Evolutionary conservation across 208 protist species (phyloP).

Genomic region (Wallacemonas sp.): DNA sequence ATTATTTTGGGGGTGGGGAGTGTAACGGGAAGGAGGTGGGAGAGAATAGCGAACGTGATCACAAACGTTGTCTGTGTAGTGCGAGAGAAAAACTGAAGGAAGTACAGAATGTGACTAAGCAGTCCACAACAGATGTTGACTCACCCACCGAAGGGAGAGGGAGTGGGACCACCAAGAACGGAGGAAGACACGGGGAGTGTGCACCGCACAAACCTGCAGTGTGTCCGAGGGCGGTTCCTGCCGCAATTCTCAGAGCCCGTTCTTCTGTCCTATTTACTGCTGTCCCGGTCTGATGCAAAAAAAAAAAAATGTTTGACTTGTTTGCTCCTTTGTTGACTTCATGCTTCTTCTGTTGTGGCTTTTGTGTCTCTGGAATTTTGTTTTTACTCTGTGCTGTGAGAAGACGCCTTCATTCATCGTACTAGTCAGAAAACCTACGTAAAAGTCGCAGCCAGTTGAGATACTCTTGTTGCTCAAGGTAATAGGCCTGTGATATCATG

Average conservation of each 20-base stretch:
- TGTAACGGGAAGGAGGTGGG: background rate
- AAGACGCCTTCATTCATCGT: background rate
- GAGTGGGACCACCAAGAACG: too few species aligned
- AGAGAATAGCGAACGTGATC: background rate
- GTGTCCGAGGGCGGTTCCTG: too few species aligned
- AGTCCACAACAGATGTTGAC: too few species aligned
- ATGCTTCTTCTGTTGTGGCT: background rate
- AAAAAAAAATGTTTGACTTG: too few species aligned
- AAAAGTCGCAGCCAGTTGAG: conserved; percentile 76
- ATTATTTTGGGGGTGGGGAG: background rate
- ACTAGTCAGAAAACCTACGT: conserved; percentile 62
- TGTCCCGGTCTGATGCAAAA: too few species aligned
- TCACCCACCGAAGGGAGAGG: too few species aligned
- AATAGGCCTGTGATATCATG: conserved; percentile 82
- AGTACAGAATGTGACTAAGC: too few species aligned
- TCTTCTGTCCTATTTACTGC: too few species aligned
- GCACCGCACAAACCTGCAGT: too few species aligned
- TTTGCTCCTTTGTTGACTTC: background rate
- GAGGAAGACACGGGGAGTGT: too few species aligned
- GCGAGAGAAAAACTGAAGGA: too few species aligned
- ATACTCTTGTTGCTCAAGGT: conserved; percentile 85
- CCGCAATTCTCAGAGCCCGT: too few species aligned
- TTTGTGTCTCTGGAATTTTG: background rate
- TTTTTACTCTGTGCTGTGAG: background rate
- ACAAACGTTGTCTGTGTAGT: background rate